Conservation (phyloP, 106 monocot species). For the Dendrobium chrysotoxum region DNA sequence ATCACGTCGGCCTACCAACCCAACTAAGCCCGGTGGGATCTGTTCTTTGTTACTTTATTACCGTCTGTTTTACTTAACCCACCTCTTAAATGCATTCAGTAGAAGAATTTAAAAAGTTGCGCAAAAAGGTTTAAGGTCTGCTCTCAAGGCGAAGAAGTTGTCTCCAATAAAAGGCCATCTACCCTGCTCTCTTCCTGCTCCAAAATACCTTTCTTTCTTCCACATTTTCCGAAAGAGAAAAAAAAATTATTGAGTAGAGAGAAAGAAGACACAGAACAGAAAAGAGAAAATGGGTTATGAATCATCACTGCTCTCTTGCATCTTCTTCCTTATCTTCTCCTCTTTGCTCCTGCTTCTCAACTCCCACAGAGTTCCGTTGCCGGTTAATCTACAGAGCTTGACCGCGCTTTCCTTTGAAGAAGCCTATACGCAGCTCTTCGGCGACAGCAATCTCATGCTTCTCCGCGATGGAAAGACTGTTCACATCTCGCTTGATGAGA, state of each 20-base stretch:
- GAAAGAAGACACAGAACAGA: neutral
- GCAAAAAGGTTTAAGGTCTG: neutral
- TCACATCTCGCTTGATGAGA: slow-evolving; percentile 47
- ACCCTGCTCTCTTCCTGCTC: neutral
- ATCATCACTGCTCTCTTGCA: slow-evolving; percentile 4
- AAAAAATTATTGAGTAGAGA: neutral
- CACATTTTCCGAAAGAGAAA: neutral
- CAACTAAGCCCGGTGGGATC: no score
- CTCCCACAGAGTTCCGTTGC: neutral
- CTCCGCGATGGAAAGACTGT: slow-evolving; percentile 35
- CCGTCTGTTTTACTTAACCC: neutral
- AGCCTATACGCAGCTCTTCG: slow-evolving; percentile 57
- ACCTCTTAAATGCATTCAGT: neutral
- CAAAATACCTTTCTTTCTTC: neutral
- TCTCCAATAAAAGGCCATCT: neutral
- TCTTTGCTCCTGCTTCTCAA: neutral
- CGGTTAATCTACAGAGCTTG: slow-evolving; percentile 9
- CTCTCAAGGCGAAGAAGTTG: neutral
- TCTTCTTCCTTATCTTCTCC: neutral
- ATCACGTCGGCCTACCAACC: no score
- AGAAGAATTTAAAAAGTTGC: neutral
- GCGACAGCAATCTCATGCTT: slow-evolving; percentile 47
- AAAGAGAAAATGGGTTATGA: neutral
- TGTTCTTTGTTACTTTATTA: no score
- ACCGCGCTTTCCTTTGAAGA: slow-evolving; percentile 41